phyloP scores from a whole-genome alignment of 805 yeast genomes.

The Yarrowia bubula region DNA sequence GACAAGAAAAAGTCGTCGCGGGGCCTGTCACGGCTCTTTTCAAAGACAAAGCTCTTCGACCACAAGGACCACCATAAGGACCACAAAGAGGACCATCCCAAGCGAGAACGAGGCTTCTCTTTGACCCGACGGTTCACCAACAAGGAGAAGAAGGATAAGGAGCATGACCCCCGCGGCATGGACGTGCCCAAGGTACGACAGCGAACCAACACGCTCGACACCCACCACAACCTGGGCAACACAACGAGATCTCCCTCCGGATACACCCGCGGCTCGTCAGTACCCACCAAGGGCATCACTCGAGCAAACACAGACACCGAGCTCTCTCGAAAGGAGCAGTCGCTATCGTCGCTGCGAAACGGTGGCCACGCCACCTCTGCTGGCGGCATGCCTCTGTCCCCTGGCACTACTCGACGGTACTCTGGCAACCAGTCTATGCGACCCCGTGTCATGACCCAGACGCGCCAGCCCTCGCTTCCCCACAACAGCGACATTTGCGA shows the following conservation, averaged over 20 bases:
- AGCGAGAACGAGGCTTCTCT: conserved; percentile 14
- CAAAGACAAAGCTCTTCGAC: conserved; percentile 19
- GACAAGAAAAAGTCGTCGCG: conserved; percentile 18
- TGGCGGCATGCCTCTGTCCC: background rate
- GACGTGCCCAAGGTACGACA: conserved; percentile 4
- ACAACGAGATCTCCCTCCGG: conserved; percentile 9
- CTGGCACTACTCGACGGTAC: background rate
- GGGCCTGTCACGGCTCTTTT: conserved; percentile 24
- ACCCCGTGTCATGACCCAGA: conserved; percentile 21
- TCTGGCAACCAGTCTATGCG: conserved; percentile 3
- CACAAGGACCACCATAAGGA: conserved; percentile 9
- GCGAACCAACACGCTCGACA: conserved; percentile 19
- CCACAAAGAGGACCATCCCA: background rate
- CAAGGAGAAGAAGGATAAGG: conserved; percentile 15
- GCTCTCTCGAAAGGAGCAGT: conserved; percentile 16
- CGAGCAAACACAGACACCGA: conserved; percentile 21
- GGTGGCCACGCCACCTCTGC: conserved; percentile 20
- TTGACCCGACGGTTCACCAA: conserved; percentile 21
- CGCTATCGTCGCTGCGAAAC: conserved; percentile 11
- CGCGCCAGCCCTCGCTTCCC: conserved; percentile 1
- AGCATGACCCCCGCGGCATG: background rate
- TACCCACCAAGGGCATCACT: conserved; percentile 18
- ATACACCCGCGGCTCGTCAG: conserved; percentile 6
- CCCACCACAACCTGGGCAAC: background rate
- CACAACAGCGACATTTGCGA: conserved; percentile 27